phyloP scores from a whole-genome alignment of 768 basidiomycete genomes.

The Mycena epipterygia region DNA sequence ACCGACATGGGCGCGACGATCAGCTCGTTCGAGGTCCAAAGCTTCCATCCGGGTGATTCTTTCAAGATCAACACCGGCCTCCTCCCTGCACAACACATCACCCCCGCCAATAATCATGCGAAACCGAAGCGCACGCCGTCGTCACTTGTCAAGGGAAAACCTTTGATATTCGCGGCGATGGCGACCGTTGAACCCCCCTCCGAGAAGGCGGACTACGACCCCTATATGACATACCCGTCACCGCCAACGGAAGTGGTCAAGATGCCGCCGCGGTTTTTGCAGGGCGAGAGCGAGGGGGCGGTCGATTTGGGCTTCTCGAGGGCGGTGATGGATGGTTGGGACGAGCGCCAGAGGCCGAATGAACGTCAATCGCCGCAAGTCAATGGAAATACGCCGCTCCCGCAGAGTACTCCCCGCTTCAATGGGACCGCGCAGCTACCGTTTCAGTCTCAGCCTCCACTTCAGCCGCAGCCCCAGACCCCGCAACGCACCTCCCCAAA shows the following conservation, averaged over 20 bases:
- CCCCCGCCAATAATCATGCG: constrained; percentile 6
- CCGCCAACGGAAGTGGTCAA: constrained; percentile 22
- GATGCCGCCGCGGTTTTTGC: constrained; percentile 20
- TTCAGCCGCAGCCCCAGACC: constrained; percentile 29
- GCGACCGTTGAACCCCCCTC: constrained; percentile 40
- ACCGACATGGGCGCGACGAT: constrained; percentile 36
- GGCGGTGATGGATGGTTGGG: constrained; percentile 25
- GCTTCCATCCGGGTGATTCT: constrained; percentile 27
- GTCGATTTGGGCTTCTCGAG: constrained; percentile 23
- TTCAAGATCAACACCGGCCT: constrained; percentile 34
- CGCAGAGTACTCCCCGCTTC: constrained; percentile 3
- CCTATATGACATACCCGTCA: constrained; percentile 28
- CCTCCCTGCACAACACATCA: constrained; percentile 30
- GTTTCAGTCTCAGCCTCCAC: constrained; percentile 22
- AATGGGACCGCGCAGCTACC: constrained; percentile 26
- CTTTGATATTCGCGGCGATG: constrained; percentile 76
- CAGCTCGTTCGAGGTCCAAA: constrained; percentile 36
- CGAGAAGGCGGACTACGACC: constrained; percentile 35
- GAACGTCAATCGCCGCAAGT: constrained; percentile 26
- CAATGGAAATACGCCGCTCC: constrained; percentile 26
- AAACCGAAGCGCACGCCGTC: constrained; percentile 34
- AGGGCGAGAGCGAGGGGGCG: neutral
- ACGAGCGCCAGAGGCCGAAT: constrained; percentile 26
- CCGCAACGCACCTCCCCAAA: constrained; percentile 21
- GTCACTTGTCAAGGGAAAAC: constrained; percentile 57